Evolutionary conservation across 1,139 yeast species (phyloP).

Genomic region (Scheffersomyces illinoinensis): DNA sequence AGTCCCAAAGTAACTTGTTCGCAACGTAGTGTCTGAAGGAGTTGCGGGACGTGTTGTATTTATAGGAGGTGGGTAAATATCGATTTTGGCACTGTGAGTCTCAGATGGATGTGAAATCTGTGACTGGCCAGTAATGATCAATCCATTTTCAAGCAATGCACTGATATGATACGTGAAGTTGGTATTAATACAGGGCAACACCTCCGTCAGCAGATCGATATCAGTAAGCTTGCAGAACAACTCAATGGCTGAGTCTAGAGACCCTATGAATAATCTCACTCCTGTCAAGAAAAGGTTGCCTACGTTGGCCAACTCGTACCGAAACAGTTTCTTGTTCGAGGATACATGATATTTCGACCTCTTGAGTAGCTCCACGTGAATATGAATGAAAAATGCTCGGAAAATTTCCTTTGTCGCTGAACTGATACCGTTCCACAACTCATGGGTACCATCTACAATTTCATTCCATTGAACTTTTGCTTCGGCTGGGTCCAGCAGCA

Average conservation of each 20-base stretch:
- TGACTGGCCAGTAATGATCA: conserved; percentile 86
- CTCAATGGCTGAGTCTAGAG: conserved; percentile 82
- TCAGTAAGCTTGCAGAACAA: conserved; percentile 67
- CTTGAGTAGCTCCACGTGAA: conserved; percentile 75
- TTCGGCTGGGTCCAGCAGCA: conserved; percentile 49
- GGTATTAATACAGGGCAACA: conserved; percentile 81
- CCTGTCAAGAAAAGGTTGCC: conserved; percentile 88
- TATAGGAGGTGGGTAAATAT: conserved; percentile 40
- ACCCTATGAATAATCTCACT: conserved; percentile 77
- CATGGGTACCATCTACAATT: conserved; percentile 79
- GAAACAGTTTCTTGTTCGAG: conserved; percentile 51
- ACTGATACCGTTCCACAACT: conserved; percentile 62
- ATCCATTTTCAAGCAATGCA: conserved; percentile 70
- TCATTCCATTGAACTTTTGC: conserved; percentile 77
- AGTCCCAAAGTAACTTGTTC: conserved; percentile 16
- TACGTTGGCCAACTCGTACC: conserved; percentile 76
- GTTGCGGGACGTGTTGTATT: conserved; percentile 38
- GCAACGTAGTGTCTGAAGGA: conserved; percentile 22
- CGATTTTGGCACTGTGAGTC: conserved; percentile 10
- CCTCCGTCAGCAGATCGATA: conserved; percentile 55
- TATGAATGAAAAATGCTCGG: conserved; percentile 75
- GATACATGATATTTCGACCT: conserved; percentile 53
- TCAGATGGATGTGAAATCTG: conserved; percentile 85
- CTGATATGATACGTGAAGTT: conserved; percentile 86
- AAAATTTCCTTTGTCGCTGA: conserved; percentile 71